Evolutionary conservation across 2,329 filamentous ascomycete species (phyloP).

Genomic region (Cladosporium colombiae): DNA sequence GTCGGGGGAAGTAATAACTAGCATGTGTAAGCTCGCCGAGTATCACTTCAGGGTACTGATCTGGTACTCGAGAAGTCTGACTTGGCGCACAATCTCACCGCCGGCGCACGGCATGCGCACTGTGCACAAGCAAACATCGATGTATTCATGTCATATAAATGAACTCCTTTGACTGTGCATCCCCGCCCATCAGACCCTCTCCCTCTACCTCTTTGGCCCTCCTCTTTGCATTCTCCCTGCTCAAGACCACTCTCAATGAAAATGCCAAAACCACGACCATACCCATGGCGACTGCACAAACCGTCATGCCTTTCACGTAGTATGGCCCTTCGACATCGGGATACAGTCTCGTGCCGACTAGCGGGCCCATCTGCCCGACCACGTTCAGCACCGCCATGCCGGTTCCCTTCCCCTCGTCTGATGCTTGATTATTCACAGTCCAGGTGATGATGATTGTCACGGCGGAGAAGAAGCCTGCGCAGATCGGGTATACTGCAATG

Average conservation of each 20-base stretch:
- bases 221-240: slow-evolving; percentile 37
- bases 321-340: slow-evolving; percentile 52
- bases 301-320: slow-evolving; percentile 52
- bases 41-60: too few species aligned
- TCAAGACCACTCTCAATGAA: slow-evolving; percentile 45
- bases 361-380: slow-evolving; percentile 76
- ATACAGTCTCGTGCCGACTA: slow-evolving; percentile 58
- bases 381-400: slow-evolving; percentile 80
- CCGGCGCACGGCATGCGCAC: too few species aligned
- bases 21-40: too few species aligned
- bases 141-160: slow-evolving; percentile 22
- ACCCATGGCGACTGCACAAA: slow-evolving; percentile 54
- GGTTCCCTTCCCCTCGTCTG: slow-evolving; percentile 67
- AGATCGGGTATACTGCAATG: slow-evolving; percentile 74
- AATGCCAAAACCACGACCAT: slow-evolving; percentile 47
- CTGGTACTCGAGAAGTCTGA: too few species aligned
- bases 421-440: slow-evolving; percentile 82
- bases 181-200: slow-evolving; percentile 23
- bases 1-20: too few species aligned
- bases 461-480: slow-evolving; percentile 78
- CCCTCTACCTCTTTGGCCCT: slow-evolving; percentile 21
- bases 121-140: too few species aligned
- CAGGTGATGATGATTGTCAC: slow-evolving; percentile 84
- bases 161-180: slow-evolving; percentile 10
- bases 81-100: too few species aligned